Evolutionary conservation across 768 basidiomycete genomes (phyloP).

Genomic region (Trametes maxima): DNA sequence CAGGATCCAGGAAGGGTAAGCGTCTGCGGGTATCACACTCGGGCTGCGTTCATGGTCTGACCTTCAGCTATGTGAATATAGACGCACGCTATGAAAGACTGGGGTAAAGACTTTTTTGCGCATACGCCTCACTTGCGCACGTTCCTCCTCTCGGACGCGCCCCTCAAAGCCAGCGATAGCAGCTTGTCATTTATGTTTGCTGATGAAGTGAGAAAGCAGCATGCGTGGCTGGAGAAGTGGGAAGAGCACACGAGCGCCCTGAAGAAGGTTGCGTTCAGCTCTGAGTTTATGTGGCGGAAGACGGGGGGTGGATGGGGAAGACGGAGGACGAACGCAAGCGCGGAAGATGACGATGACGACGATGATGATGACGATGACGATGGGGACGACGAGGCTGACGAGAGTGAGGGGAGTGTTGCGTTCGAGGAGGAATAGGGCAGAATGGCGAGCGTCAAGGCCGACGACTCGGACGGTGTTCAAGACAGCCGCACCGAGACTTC

Average conservation of each 20-base stretch:
- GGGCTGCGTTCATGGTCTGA: neutral
- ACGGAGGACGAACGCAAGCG: neutral
- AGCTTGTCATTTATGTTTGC: neutral
- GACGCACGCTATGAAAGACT: neutral
- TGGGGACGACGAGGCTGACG: no score
- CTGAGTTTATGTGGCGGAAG: neutral
- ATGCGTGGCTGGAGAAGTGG: neutral
- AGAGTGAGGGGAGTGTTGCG: no score
- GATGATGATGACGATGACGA: no score
- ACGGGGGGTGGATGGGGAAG: neutral
- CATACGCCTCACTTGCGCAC: neutral
- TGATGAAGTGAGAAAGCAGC: neutral
- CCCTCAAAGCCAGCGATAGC: neutral
- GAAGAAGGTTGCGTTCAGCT: neutral
- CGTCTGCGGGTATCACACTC: neutral
- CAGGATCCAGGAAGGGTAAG: neutral
- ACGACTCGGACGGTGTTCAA: no score
- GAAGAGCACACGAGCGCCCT: neutral
- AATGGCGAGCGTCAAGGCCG: no score
- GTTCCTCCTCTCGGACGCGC: neutral
- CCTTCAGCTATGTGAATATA: neutral
- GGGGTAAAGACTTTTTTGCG: neutral
- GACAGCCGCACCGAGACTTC: no score
- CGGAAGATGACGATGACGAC: no score
- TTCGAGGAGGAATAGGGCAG: no score